Base-by-base conservation (phyloP, 345 rosid species). In the Litchi chinensis region DNA sequence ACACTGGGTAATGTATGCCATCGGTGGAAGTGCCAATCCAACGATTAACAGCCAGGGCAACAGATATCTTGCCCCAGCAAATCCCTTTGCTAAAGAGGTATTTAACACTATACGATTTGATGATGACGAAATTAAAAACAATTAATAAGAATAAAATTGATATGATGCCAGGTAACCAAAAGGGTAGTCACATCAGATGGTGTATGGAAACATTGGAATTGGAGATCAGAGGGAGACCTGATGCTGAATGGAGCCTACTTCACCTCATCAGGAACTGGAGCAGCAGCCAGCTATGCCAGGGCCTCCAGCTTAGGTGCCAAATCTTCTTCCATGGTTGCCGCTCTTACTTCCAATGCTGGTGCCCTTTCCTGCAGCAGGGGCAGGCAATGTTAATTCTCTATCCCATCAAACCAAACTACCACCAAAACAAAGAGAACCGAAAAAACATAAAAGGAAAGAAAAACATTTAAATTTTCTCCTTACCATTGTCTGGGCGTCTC, bases 1-100 rank as follows among this genome's bases (percentile, higher is more conserved):
- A 0, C 98, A 97, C 69, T 97, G 99, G 99, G 96, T 86, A 82
- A 97, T 97, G 99, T 94, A 97, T 87, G 99, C 99, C 5, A 94
- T 97, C 9, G 98, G 99, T 79, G 99, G 99, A 60, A 94, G 99
- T 88, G 99, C 98, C 5, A 78, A 90, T 41, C 99, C 99, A 63
- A 97, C 99, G 52, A 97, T 94, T 56, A 97, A 94, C 88, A 97
- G 99, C 71, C 99, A 97, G 73, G 99, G 95, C 64, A 97, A 97
- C 82, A 81, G 98, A 75, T 97, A 90, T 77, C 94, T 93, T 32
- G 99, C 99, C 64, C 98, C 99, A 0, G 41, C 52, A 54, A 91
- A 94, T 88, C 92, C 82, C 44, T 94, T 91, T 75, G 93, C 89
- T 19, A 90, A 90, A 79, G 90, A 88, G 90, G 93, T 89, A 81